Evolutionary conservation across 2,329 filamentous ascomycete species (phyloP), one percentile per base, ranked within the genome.

Genomic region (Arachnomyces sp.): DNA sequence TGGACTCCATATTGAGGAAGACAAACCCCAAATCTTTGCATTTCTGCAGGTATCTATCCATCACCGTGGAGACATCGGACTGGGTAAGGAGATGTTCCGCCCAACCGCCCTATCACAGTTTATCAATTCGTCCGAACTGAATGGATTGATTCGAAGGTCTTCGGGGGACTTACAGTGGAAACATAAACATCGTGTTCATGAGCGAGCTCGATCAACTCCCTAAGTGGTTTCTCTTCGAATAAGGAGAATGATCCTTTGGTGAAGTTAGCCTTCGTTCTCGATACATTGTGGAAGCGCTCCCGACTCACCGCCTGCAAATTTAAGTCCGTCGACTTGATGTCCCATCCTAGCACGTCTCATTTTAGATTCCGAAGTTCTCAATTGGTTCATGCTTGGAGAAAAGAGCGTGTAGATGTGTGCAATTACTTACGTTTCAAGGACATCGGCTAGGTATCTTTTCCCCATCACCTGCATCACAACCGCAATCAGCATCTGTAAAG

Each of bases 61-160:
- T 67, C 2, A 68, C 65, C 1, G 54, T 46, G 4, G 56, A 54
- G 3, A 65, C 53, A 36, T 72, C 65, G 1, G 69, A 62, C 41
- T 73, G 69, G 4, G 68, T 67, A 2, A 75, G 64, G 36, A 75
- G 57, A 48, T 75, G 71, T 46, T 75, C 72, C 39, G 72, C 69
- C 68, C 71, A 75, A 31, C 73, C 72, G 29, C 73, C 72, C 67
- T 71, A 29, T 34, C 12, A 15, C 13, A 8, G 3, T 25, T 25
- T 25, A 9, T 8, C 12, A 12, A 29, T 21, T 7, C 5, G 13
- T 3, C n/a, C 7, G 9, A 14, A 8, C 7, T 30, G 11, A 17
- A n/a, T 11, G 9, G 15, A 8, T 7, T 30, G 11, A 17, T 14
- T 25, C 2, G 15, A 31, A 15, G 11, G 30, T 15, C 4, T 13